These are phyloP conservation scores for Oryza australiensis DNA, from an alignment of 176 grass and related monocot genomes.

Conservation along the genomic window DNA sequence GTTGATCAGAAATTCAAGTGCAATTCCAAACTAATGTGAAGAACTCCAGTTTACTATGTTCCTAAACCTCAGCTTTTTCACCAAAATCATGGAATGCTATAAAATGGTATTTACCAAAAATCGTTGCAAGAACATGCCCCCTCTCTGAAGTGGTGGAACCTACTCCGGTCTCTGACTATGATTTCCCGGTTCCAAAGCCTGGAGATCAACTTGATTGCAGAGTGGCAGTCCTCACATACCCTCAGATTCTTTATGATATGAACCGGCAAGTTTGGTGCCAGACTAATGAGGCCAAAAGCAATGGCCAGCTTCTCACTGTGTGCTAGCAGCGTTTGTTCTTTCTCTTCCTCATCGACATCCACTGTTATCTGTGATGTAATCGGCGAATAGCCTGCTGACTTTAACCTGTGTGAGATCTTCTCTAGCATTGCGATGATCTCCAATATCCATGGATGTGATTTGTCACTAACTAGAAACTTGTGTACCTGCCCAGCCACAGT, in stretches of 20 bases:
- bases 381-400: conserved; percentile 45
- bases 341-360: conserved; percentile 69
- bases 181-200: conserved; percentile 63
- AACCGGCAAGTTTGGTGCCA: conserved; percentile 53
- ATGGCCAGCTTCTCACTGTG: conserved; percentile 79
- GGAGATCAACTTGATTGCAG: conserved; percentile 74
- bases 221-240: conserved; percentile 80
- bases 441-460: conserved; percentile 46
- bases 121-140: conserved; percentile 74
- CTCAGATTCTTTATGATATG: conserved; percentile 74
- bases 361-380: conserved; percentile 49
- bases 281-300: conserved; percentile 66
- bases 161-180: conserved; percentile 71
- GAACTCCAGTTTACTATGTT: not conserved
- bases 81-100: not conserved
- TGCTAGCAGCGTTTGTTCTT: conserved; percentile 57
- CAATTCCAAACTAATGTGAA: not conserved
- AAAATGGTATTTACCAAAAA: conserved; percentile 62
- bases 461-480: conserved; percentile 63
- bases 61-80: conserved; percentile 18
- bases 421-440: conserved; percentile 60
- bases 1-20: conserved; percentile 16
- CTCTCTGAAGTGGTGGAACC: conserved; percentile 74
- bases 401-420: conserved; percentile 48
- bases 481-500: conserved; percentile 62